Evolutionary conservation across 768 basidiomycete species (phyloP).

Genomic region (Leccinum boreale): DNA sequence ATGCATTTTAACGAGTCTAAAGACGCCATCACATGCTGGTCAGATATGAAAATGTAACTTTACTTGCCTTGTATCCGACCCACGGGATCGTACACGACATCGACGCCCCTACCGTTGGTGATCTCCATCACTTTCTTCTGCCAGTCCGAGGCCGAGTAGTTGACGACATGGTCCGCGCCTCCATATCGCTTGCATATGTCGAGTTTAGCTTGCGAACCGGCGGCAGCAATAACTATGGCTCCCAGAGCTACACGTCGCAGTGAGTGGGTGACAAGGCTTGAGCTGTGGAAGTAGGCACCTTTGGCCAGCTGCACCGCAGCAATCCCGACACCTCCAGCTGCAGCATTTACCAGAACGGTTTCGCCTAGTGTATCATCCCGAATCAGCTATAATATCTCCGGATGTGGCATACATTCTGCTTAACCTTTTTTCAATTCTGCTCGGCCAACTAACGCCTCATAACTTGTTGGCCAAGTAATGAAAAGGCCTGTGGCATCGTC

Average conservation of each 20-base stretch:
- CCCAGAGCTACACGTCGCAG: conserved; percentile 58
- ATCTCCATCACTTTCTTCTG: conserved; percentile 85
- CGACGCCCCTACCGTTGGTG: conserved; percentile 81
- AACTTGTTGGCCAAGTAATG: conserved; percentile 92
- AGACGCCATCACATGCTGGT: background rate
- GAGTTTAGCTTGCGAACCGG: conserved; percentile 75
- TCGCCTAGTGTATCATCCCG: conserved; percentile 51
- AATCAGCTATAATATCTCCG: conserved; percentile 7
- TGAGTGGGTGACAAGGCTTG: background rate
- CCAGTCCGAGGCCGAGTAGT: conserved; percentile 81
- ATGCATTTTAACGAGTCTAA: conserved; percentile 87
- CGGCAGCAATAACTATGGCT: conserved; percentile 93
- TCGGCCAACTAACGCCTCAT: conserved; percentile 85
- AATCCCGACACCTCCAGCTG: conserved; percentile 95
- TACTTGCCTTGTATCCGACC: conserved; percentile 64
- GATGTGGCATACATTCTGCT: background rate
- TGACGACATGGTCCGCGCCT: conserved; percentile 78
- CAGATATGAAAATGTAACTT: background rate
- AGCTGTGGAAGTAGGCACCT: conserved; percentile 42
- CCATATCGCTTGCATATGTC: conserved; percentile 72
- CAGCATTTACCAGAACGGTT: conserved; percentile 90
- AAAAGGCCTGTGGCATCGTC: conserved; percentile 51
- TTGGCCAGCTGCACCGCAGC: conserved; percentile 92
- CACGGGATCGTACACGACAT: conserved; percentile 86
- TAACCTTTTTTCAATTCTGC: conserved; percentile 76